Evolutionary conservation across 192 early-diverging fungal species (phyloP), one percentile per base, ranked within the genome.

Genomic region (Cladochytrium replicatum): DNA sequence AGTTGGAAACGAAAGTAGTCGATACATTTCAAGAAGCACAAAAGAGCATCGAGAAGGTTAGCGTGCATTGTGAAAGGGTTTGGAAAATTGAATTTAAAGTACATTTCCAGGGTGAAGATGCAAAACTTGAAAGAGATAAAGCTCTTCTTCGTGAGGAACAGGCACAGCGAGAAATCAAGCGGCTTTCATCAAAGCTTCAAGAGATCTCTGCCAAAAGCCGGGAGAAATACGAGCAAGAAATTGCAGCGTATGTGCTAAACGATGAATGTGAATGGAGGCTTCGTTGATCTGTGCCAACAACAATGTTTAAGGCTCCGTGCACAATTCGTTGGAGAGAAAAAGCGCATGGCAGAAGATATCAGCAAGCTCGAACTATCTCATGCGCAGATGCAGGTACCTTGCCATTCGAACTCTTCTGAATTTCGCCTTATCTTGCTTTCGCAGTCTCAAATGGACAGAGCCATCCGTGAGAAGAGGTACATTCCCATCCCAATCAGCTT

Each of bases 401-500:
- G 23, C 1, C 1, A 54, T 2, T 27, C n/a, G 29, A 19, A 29
- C 30, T 2, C 50, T 54, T 43, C 6, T 38, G 8, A 6, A 29
- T 6, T 6, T 6, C 22, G 22, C 45, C 26, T 6, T 47, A 13
- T 7, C 15, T 47, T 17, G 25, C 47, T 44, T 29, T 19, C 39
- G 15, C 39, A 66, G 60, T 32, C 54, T 9, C 53, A 58, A 52
- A 26, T 38, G 38, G 72, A 75, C 15, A 55, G 72, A 21, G 62
- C 72, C 15, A 67, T 75, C 43, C 41, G 72, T 17, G 72, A 75
- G 54, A 75, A 75, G 29, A 40, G 71, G 45, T 54, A 48, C 22
- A n/a, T 2, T 17, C 17, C 30, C 9, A n/a, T 51, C 4, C 13
- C 9, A 37, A 21, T 13, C 6, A 8, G 7, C 21, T 15, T 43